Conservation (phyloP, 768 basidiomycete genomes). For the Rhodotorula toruloides region DNA sequence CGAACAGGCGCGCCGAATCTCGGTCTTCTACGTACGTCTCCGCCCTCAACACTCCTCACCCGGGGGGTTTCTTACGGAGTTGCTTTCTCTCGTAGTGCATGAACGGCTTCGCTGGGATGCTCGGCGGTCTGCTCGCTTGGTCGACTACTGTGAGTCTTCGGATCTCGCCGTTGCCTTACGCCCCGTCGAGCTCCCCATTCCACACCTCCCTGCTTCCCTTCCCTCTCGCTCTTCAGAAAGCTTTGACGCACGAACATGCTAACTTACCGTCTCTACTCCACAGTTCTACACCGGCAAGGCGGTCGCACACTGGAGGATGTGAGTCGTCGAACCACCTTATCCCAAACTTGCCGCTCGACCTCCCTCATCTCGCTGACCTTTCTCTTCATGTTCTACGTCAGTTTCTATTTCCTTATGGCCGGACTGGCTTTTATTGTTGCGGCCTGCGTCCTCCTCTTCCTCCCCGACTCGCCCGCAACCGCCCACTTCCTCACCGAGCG, state of each 20-base stretch:
- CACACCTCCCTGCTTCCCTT: too few relatives aligned
- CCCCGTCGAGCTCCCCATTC: too few relatives aligned
- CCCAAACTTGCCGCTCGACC: not conserved
- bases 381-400: too few relatives aligned
- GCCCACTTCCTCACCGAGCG: constrained; percentile 57
- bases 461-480: constrained; percentile 63
- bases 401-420: constrained; percentile 46
- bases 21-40: constrained; percentile 61
- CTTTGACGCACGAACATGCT: too few relatives aligned
- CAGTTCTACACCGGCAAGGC: constrained; percentile 53
- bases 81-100: not conserved
- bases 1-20: constrained; percentile 59
- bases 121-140: too few relatives aligned
- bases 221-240: too few relatives aligned
- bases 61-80: not conserved
- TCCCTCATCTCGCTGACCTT: not conserved
- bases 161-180: too few relatives aligned
- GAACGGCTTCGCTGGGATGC: constrained; percentile 56
- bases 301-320: constrained; percentile 54
- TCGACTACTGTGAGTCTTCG: too few relatives aligned
- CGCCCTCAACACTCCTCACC: not conserved
- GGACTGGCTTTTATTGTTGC: constrained; percentile 60
- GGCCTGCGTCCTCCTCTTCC: constrained; percentile 56
- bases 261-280: too few relatives aligned
- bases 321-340: too few relatives aligned